Evolutionary conservation across 352 stramenopile genomes (phyloP), one percentile per base, ranked within the genome.

Genomic region (Pythium plurisporium): DNA sequence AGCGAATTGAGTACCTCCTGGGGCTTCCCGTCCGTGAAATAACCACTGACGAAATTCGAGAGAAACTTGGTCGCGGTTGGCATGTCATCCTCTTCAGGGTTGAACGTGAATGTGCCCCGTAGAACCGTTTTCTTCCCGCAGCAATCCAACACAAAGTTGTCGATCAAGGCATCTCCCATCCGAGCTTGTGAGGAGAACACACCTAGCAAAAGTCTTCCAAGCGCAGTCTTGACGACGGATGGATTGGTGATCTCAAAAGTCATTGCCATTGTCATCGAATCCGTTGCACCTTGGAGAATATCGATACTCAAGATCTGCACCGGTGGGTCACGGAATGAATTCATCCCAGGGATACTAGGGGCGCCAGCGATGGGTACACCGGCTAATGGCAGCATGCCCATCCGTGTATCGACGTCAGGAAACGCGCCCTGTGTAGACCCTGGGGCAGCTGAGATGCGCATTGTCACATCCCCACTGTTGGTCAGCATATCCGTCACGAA

Each of bases 11-110:
- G n/a, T 74, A 89, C 83, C 75, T 87, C 47, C 56, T 94, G 84
- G 3, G 71, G 50, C 57, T 70, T 63, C 4, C 77, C 80, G 45
- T 81, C 59, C 3, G 82, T 91, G 46, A 89, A 93, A 64, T 88
- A 93, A 3, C 84, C 84, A 22, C 55, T 83, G 6, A 94, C 84
- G 58, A 94, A 94, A 43, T 91, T 90, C 3, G 84, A 94, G n/a
- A 94, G 63, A 51, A 94, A 94, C 29, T 51, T 72, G 29, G 74
- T 61, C 11, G 79, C 67, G 15, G 53, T 68, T 0, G 41, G 46
- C 14, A 72, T 23, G 34, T 87, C 76, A 2, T 36, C 37, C 9
- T 27, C 26, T 0, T 51, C 48, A 15, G 84, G 84, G 20, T 74
- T 55, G n/a, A 88, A 89, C 20, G 71, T 61, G 27, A 94, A 94